These are phyloP conservation scores for Nitzschia sp. DNA, from an alignment of 108 stramenopile genomes.

Conservation along the genomic window DNA sequence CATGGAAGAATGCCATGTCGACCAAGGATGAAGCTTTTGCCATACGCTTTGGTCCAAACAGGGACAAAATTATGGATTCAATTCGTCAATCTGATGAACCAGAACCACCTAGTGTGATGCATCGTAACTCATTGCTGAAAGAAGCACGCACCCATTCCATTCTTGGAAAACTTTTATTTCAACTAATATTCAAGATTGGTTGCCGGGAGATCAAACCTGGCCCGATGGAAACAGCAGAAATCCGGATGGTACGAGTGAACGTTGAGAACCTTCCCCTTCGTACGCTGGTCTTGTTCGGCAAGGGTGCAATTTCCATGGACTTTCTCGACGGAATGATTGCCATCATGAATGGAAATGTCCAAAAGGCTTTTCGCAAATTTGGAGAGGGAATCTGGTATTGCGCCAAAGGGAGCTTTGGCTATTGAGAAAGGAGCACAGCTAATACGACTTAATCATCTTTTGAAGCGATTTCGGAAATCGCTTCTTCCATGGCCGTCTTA, in stretches of 20 bases:
- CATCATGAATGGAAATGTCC: constrained; percentile 31
- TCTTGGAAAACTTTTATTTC: constrained; percentile 12
- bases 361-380: neutral
- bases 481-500: neutral
- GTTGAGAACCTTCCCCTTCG: constrained; percentile 46
- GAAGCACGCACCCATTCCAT: constrained; percentile 12
- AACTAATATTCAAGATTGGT: constrained; percentile 9
- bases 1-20: constrained; percentile 1
- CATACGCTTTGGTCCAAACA: constrained; percentile 27
- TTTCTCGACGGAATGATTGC: constrained; percentile 43
- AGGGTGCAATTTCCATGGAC: constrained; percentile 39
- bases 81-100: neutral
- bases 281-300: constrained; percentile 37
- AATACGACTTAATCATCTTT: constrained; percentile 6
- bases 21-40: constrained; percentile 32
- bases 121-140: constrained; percentile 39
- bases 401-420: neutral
- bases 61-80: neutral
- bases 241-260: constrained; percentile 33
- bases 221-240: constrained; percentile 12
- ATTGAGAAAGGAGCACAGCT: too few species aligned
- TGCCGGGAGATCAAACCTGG: constrained; percentile 20
- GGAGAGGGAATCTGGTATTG: neutral
- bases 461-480: neutral
- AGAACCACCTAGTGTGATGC: neutral